Evolutionary conservation across 176 grass and related monocot species (phyloP).

Genomic region (Dendrocalamus sinicus): DNA sequence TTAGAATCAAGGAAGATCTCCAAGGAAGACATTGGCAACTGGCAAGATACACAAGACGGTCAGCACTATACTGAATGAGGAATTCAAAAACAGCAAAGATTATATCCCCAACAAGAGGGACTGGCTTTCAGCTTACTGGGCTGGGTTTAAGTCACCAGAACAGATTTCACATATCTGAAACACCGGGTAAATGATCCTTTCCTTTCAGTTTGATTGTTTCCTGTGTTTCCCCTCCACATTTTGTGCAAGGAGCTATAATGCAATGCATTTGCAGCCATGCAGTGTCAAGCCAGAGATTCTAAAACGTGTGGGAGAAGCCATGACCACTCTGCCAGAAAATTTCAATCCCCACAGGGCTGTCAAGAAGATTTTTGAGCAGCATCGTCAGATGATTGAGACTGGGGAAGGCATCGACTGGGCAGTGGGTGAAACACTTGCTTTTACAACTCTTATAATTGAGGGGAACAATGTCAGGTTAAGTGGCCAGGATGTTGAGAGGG

Average conservation of each 20-base stretch:
- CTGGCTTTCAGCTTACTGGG: conserved; percentile 99
- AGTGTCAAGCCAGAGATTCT: conserved; percentile 96
- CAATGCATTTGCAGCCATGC: conserved; percentile 42
- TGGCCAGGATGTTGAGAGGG: conserved; percentile 98
- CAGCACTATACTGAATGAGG: conserved; percentile 78
- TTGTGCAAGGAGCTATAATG: conserved; percentile 7
- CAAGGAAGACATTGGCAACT: conserved; percentile 81
- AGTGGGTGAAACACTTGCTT: conserved; percentile 92
- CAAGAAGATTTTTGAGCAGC: conserved; percentile 91
- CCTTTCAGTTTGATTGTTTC: background rate
- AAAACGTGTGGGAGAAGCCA: conserved; percentile 94
- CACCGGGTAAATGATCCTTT: conserved; percentile 72
- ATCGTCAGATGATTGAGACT: conserved; percentile 82
- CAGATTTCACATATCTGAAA: conserved; percentile 97
- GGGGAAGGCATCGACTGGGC: conserved; percentile 98
- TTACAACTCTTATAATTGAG: conserved; percentile 90
- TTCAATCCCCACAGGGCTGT: conserved; percentile 98
- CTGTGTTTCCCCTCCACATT: conserved; percentile 18
- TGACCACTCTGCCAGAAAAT: conserved; percentile 85
- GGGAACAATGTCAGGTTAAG: conserved; percentile 98
- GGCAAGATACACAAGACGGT: conserved; percentile 86
- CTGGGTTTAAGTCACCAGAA: conserved; percentile 93
- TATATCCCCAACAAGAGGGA: conserved; percentile 82
- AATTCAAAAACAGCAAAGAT: conserved; percentile 92
- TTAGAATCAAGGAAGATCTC: conserved; percentile 77